phyloP scores from a whole-genome alignment of 441 rosid species.

The Euphorbia schlechtendalii region DNA sequence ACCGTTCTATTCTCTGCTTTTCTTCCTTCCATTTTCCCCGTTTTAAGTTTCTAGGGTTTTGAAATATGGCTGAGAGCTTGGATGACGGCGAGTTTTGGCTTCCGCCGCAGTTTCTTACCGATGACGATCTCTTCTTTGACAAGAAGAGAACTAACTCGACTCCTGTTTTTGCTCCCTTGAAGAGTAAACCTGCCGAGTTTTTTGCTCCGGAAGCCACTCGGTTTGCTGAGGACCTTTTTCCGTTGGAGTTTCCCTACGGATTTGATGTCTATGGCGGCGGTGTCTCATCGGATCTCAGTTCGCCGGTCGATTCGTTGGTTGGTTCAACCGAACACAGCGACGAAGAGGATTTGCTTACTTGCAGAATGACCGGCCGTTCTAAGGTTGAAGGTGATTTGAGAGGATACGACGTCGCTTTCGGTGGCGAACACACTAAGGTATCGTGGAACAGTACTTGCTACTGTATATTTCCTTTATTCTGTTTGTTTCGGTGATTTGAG shows the following conservation, averaged over 20 bases:
- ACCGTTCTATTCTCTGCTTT: too few relatives aligned
- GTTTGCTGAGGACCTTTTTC: slow-evolving; percentile 17
- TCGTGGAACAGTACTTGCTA: not conserved
- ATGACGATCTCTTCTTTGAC: slow-evolving; percentile 43
- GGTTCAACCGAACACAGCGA: slow-evolving; percentile 56
- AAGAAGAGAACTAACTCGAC: not conserved
- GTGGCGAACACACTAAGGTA: slow-evolving; percentile 30
- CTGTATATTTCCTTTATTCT: not conserved
- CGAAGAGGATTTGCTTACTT: slow-evolving; percentile 47
- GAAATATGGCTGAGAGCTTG: slow-evolving; percentile 49
- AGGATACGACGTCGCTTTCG: slow-evolving; percentile 7
- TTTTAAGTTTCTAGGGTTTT: not conserved
- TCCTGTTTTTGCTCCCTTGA: not conserved
- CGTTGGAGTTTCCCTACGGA: slow-evolving; percentile 30
- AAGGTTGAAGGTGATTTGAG: slow-evolving; percentile 37
- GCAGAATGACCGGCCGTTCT: slow-evolving; percentile 34
- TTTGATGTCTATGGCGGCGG: slow-evolving; percentile 32
- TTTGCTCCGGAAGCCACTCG: slow-evolving; percentile 17
- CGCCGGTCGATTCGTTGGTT: slow-evolving; percentile 52
- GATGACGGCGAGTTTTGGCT: slow-evolving; percentile 71
- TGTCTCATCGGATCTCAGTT: slow-evolving; percentile 39
- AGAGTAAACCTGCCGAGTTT: not conserved
- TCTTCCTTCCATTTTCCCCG: too few relatives aligned
- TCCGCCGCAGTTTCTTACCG: slow-evolving; percentile 65
- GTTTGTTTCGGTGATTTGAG: not conserved